Evolutionary conservation across 805 yeast species (phyloP).

Genomic region (Sporopachydermia quercuum): DNA sequence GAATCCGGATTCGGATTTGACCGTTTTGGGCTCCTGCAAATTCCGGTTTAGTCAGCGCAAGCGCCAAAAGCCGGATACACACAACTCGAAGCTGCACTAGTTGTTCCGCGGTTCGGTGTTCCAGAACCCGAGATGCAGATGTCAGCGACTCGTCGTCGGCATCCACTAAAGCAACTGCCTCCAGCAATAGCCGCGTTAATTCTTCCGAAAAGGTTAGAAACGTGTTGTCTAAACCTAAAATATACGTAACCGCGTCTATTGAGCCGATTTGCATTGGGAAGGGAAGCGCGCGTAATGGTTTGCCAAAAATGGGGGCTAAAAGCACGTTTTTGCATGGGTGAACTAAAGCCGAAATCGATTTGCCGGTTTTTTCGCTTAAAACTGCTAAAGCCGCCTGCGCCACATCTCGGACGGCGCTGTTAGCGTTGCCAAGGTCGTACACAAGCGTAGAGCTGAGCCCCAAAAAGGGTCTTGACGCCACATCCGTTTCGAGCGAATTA

Average conservation of each 20-base stretch:
- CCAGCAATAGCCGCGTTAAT: conserved; percentile 66
- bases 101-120: conserved; percentile 79
- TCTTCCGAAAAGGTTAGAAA: conserved; percentile 84
- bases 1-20: conserved; percentile 66
- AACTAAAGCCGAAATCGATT: conserved; percentile 61
- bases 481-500: conserved; percentile 45
- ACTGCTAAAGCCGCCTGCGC: conserved; percentile 57
- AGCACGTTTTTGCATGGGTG: conserved; percentile 71
- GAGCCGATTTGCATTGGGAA: conserved; percentile 98
- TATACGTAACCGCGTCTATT: conserved; percentile 91
- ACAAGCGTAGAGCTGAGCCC: conserved; percentile 80
- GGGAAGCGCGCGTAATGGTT: conserved; percentile 91
- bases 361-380: conserved; percentile 54
- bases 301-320: conserved; percentile 88
- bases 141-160: conserved; percentile 95
- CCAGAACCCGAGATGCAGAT: conserved; percentile 72
- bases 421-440: conserved; percentile 84
- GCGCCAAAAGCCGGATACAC: conserved; percentile 68
- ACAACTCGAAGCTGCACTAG: conserved; percentile 77
- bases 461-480: conserved; percentile 59
- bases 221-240: conserved; percentile 65
- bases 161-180: conserved; percentile 87
- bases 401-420: conserved; percentile 65
- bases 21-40: conserved; percentile 62
- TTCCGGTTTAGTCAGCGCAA: conserved; percentile 76